A percentile compares a stretch with the other conserved stretches of the same genome.
Conservation (phyloP, 805 yeast species). For the Cyberlindnera mrakii region DNA sequence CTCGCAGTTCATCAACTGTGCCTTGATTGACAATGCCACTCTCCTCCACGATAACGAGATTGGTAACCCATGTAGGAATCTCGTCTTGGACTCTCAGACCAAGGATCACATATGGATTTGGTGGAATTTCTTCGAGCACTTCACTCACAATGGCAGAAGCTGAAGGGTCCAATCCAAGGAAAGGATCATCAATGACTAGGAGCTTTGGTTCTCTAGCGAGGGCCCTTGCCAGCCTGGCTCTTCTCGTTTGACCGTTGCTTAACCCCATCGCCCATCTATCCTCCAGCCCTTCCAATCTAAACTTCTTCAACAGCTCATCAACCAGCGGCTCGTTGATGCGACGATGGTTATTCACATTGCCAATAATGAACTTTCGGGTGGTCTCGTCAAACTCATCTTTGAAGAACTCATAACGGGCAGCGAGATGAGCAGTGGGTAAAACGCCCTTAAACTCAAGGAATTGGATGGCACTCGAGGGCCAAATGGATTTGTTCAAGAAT, state of each 20-base stretch:
- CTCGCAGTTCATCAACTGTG: conserved; percentile 22
- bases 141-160: conserved; percentile 57
- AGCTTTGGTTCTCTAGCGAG: conserved; percentile 59
- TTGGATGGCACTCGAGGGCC: conserved; percentile 41
- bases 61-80: conserved; percentile 75
- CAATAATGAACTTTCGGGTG: conserved; percentile 53
- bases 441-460: conserved; percentile 43
- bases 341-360: conserved; percentile 31
- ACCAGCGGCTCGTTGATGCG: conserved; percentile 32
- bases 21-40: conserved; percentile 52
- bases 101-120: conserved; percentile 51
- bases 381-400: conserved; percentile 81
- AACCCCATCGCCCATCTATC: conserved; percentile 79
- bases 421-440: conserved; percentile 59
- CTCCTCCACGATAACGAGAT: conserved; percentile 56
- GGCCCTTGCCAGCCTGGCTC: conserved; percentile 82
- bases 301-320: conserved; percentile 36
- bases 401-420: conserved; percentile 85
- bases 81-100: conserved; percentile 76
- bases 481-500: conserved; percentile 31
- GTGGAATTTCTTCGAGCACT: conserved; percentile 39
- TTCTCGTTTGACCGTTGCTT: conserved; percentile 89
- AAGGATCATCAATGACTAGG: conserved; percentile 83
- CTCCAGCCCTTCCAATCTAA: conserved; percentile 51
- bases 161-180: conserved; percentile 79